Evolutionary conservation across 352 stramenopile species (phyloP).

Genomic region (Pythium phragmiticola): DNA sequence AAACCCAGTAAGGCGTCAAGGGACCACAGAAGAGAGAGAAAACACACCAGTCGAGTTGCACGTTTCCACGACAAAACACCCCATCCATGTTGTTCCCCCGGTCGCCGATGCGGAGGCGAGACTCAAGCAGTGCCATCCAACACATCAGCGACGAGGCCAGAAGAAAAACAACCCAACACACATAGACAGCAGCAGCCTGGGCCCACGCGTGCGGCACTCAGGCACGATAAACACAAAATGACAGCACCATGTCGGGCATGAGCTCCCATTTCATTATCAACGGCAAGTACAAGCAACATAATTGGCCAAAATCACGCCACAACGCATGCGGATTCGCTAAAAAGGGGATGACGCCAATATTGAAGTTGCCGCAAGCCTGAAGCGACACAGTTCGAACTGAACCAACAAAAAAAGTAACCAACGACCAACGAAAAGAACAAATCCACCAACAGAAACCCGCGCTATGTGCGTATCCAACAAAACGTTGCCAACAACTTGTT

Average conservation of each 20-base stretch:
- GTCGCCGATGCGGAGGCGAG: slow-evolving; percentile 12
- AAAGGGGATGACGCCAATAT: not conserved
- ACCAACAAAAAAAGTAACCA: slow-evolving; percentile 1
- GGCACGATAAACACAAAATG: not conserved
- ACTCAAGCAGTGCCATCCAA: not conserved
- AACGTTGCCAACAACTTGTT: not conserved
- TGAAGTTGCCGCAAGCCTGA: not conserved
- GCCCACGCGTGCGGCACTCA: not conserved
- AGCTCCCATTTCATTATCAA: not conserved
- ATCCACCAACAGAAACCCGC: slow-evolving; percentile 1
- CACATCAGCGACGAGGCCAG: not conserved
- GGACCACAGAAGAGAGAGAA: not conserved
- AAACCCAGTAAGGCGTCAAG: slow-evolving; percentile 33
- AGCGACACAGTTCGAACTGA: slow-evolving; percentile 8
- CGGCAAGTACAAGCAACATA: not conserved
- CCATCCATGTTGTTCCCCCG: not conserved
- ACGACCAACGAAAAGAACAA: slow-evolving; percentile 1
- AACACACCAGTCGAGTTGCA: not conserved
- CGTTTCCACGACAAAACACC: slow-evolving; percentile 6
- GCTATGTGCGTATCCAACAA: slow-evolving; percentile 6
- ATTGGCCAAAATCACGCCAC: not conserved
- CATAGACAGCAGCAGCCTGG: slow-evolving; percentile 1
- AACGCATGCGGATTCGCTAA: slow-evolving; percentile 1
- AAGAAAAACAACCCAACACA: not conserved
- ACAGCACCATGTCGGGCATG: not conserved